A percentile compares a stretch with the other conserved stretches of the same genome.
phyloP scores from a whole-genome alignment of 1,139 yeast genomes.

The Geotrichum aggregatum region DNA sequence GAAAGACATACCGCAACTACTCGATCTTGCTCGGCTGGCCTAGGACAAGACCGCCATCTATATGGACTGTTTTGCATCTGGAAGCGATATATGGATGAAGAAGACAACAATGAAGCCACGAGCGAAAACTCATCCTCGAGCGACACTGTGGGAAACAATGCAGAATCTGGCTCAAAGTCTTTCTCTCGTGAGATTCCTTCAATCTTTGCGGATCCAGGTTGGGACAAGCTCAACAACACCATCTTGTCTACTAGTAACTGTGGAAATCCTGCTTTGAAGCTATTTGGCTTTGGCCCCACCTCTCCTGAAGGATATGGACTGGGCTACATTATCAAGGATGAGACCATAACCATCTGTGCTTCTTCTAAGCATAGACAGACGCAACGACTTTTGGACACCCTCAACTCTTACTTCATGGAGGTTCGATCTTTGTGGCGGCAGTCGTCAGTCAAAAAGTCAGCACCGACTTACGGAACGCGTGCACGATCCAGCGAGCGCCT shows the following conservation, averaged over 20 bases:
- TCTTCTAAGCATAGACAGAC: constrained; percentile 92
- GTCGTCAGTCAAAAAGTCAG: constrained; percentile 7
- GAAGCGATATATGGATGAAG: constrained; percentile 64
- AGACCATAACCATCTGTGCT: constrained; percentile 79
- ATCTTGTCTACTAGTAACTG: constrained; percentile 62
- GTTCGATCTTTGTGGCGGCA: constrained; percentile 49
- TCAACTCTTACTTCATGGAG: constrained; percentile 64
- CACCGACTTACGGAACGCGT: constrained; percentile 24
- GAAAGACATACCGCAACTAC: constrained; percentile 64
- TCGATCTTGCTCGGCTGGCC: constrained; percentile 63
- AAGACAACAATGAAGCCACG: constrained; percentile 32
- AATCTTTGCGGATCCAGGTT: constrained; percentile 75
- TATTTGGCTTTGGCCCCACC: constrained; percentile 92
- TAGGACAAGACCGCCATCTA: constrained; percentile 86
- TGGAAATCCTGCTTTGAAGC: constrained; percentile 82
- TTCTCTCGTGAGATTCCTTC: constrained; percentile 44
- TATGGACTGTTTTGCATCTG: constrained; percentile 85
- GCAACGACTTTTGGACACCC: constrained; percentile 68
- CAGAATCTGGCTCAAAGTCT: constrained; percentile 7
- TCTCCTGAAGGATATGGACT: constrained; percentile 88
- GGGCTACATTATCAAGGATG: constrained; percentile 83
- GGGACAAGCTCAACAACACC: constrained; percentile 65
- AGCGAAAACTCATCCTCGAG: constrained; percentile 24
- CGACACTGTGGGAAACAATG: constrained; percentile 11
- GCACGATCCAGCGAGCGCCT: constrained; percentile 31